Conservation (phyloP, 371 early-diverging fungal genomes). For the Blastocladiella emersonii region DNA sequence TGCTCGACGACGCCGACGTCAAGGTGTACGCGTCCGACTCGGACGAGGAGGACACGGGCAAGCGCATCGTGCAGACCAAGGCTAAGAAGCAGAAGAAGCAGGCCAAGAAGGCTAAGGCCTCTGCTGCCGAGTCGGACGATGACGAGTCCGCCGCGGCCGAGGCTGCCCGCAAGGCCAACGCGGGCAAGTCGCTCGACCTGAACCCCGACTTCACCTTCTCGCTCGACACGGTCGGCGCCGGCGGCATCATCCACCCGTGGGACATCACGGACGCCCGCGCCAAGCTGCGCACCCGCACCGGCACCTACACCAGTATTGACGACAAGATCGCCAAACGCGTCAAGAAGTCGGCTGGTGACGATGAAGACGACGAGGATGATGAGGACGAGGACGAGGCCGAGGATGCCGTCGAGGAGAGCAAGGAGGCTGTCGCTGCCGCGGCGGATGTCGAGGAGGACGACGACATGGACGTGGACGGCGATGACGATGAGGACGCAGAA, state of each 20-base stretch:
- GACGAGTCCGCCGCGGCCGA: neutral
- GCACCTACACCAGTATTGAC: constrained; percentile 34
- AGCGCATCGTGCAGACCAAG: neutral
- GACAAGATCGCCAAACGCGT: constrained; percentile 46
- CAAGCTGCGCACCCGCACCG: constrained; percentile 27
- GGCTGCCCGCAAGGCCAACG: neutral
- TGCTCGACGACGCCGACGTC: neutral
- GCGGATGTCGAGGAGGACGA: constrained; percentile 10
- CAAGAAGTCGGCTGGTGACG: constrained; percentile 9
- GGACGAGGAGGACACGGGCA: neutral
- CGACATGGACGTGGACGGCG: constrained; percentile 20
- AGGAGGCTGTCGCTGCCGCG: constrained; percentile 17
- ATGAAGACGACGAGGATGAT: neutral
- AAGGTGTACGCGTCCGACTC: neutral
- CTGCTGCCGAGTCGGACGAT: neutral
- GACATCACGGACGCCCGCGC: constrained; percentile 70
- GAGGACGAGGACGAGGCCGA: neutral
- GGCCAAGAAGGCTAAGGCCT: neutral
- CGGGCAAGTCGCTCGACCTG: constrained; percentile 16
- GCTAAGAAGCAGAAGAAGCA: neutral
- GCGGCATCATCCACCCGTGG: constrained; percentile 46
- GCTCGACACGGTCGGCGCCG: constrained; percentile 46
- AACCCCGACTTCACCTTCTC: constrained; percentile 62
- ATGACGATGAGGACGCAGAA: constrained; percentile 27
- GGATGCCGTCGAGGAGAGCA: constrained; percentile 3